Evolutionary conservation across 345 rosid genomes (phyloP), one percentile per base, ranked within the genome.

Genomic region (Brassica rapa): DNA sequence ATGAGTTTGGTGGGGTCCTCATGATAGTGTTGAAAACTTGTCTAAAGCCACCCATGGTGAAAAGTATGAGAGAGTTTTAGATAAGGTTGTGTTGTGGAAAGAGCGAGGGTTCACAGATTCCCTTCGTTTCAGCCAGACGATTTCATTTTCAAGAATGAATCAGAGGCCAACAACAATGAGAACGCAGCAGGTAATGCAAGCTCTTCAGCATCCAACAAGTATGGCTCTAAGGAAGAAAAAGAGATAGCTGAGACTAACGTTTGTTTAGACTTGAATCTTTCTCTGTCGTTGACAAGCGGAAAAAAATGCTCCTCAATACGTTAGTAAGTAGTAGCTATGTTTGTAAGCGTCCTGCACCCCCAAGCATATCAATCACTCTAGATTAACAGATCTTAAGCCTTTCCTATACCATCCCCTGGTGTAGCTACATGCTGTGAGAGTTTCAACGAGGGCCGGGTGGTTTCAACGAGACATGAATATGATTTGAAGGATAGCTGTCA

Each of bases 101-200:
- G 68, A 70, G 67, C n/a, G 12, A 37, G 56, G 71, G 66, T 39
- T 62, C 70, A 11, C 21, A 84, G 89, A 85, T 75, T 81, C 9
- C 88, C 88, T 7, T 73, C 80, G 12, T 90, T 87, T 65, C 87
- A 71, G 66, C 90, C 80, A 0, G 88, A 84, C 62, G 92, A 86
- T 75, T 75, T 75, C 49, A 41, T 67, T 81, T 87, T 87, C 86
- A 53, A 75, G 74, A 71, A 68, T 9, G 29, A 24, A 70, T 46
- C 55, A 61, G 71, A 68, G 63, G 30, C 49, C 59, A 39, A 68
- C 60, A 41, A 53, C 66, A 25, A 29, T 56, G 33, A 76, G 5
- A 53, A 12, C 4, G 68, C 29, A 25, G 68, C 19, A 25, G 43
- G 51, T 39, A 16, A 3, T 8, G 59, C 73, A 1, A 69, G 66